Base-by-base conservation (phyloP, 345 rosid genomes). In the Eucalyptus curtisii region DNA sequence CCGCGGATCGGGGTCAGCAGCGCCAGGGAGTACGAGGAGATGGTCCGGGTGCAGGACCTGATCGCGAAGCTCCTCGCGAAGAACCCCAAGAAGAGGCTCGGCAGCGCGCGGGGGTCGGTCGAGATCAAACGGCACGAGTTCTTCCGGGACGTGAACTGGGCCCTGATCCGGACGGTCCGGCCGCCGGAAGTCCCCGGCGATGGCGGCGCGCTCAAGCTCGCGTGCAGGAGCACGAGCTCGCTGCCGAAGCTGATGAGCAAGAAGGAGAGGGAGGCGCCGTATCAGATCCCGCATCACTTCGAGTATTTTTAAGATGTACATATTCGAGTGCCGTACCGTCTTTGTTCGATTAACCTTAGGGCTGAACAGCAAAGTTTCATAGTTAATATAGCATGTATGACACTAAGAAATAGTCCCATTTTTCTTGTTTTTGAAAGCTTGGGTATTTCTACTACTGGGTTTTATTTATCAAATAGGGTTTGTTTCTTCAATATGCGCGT, bases 71-170 rank as follows among this genome's bases (percentile, higher is more conserved):
- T 97, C 33, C 91, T 96, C 27, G 94, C 93, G 85, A 97, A 97
- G 95, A 96, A 95, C 86, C 98, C 99, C 10, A 94, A 92, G 96
- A 96, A 94, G 93, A 94, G 99, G 90, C 91, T 96, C 5, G 99
- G 99, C 68, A 93, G 95, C 71, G 87, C 94, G 49, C 92, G 94
- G 90, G 99, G 99, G 5, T 94, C 99, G 19, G 92, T 91, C 4
- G 99, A 96, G 91, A 94, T 97, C 90, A 97, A 96, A 91, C 87
- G 96, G 90, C 99, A 97, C 85, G 98, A 92, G 59, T 96, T 97
- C 92, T 96, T 97, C 89, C 95, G 93, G 80, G 96, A 96, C 20
- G 96, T 97, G 61, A 96, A 94, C 89, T 97, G 99, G 99, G 98
- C 98, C 50, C 90, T 97, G 91, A 95, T 96, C 89, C 91, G 99